Percentiles rank a stretch among this genome's conserved stretches.
Conservation (phyloP, 176 grass and related monocot genomes). For the Neostapfia colusana region DNA sequence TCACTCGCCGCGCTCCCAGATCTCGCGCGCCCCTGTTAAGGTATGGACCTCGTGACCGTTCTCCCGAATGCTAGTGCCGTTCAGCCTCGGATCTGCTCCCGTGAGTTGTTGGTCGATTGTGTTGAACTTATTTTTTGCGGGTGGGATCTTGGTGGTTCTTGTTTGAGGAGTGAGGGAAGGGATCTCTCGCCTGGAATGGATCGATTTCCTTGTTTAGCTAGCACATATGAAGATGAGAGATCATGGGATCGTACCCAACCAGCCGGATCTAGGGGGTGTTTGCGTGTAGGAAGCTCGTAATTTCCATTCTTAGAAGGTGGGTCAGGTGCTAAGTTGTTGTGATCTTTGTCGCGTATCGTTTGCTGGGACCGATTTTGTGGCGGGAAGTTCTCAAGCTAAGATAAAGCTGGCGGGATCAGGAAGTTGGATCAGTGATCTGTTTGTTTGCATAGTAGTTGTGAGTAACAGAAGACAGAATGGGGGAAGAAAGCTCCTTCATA, state of each 20-base stretch:
- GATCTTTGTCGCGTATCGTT: not conserved
- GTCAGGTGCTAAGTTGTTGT: not conserved
- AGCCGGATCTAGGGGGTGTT: constrained; percentile 29
- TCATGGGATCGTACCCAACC: not conserved
- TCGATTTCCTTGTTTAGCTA: not conserved
- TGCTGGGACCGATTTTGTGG: not conserved
- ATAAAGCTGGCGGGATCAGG: constrained; percentile 1
- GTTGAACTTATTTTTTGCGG: not conserved
- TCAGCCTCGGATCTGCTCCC: not conserved
- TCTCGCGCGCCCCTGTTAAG: constrained; percentile 24
- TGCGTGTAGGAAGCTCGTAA: not conserved
- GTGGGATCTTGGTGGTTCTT: constrained; percentile 1
- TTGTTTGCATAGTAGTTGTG: not conserved
- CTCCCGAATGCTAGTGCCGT: not conserved
- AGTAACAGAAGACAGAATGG: not conserved
- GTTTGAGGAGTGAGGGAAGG: not conserved
- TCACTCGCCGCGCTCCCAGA: constrained; percentile 8
- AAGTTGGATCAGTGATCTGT: not conserved
- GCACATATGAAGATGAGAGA: constrained; percentile 7
- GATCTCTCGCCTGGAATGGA: constrained; percentile 14
- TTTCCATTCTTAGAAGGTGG: not conserved
- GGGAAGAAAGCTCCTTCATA: not conserved
- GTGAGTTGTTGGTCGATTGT: not conserved
- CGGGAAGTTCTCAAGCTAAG: not conserved
- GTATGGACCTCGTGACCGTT: constrained; percentile 21